Percentiles rank a stretch among this genome's conserved stretches.
These are phyloP conservation scores for Leucosporidium yakuticum DNA, from an alignment of 768 basidiomycete genomes.

Conservation along the genomic window DNA sequence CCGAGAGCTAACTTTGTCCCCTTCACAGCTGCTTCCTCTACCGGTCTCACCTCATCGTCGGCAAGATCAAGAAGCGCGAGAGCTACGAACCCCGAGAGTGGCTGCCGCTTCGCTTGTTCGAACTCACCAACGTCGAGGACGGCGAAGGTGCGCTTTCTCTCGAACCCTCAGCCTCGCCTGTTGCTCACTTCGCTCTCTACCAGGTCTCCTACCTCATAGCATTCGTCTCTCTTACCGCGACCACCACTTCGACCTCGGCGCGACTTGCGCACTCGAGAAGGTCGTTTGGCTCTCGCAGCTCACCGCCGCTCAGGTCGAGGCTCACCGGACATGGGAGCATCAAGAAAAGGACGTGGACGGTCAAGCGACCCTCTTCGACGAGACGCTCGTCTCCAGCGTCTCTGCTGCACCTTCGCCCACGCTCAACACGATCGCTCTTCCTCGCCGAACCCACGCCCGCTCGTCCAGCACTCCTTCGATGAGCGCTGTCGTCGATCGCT, in stretches of 20 bases:
- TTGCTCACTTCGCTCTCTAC: neutral
- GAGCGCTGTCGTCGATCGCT: constrained; percentile 1
- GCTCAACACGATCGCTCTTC: neutral
- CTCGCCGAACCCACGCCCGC: constrained; percentile 13
- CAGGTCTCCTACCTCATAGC: constrained; percentile 73
- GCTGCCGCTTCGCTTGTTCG: constrained; percentile 70
- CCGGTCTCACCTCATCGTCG: constrained; percentile 77
- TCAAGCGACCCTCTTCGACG: constrained; percentile 49
- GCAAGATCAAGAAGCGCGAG: constrained; percentile 68
- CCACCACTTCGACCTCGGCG: constrained; percentile 77
- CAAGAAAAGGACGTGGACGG: constrained; percentile 32
- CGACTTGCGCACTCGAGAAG: constrained; percentile 77
- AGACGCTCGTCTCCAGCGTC: constrained; percentile 62
- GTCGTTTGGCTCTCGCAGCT: constrained; percentile 75
- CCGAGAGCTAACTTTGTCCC: no score
- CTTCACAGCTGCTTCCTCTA: constrained; percentile 59
- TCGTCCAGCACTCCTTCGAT: constrained; percentile 16
- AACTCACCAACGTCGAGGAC: constrained; percentile 61
- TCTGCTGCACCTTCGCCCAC: constrained; percentile 43
- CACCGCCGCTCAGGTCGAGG: constrained; percentile 47
- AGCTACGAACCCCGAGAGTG: constrained; percentile 82
- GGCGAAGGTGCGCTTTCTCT: constrained; percentile 60
- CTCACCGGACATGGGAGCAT: constrained; percentile 15
- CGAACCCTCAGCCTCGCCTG: constrained; percentile 1
- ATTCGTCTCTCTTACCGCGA: constrained; percentile 66